Conservation (phyloP, 75 land plant genomes). For the Pinus albicaulis region DNA sequence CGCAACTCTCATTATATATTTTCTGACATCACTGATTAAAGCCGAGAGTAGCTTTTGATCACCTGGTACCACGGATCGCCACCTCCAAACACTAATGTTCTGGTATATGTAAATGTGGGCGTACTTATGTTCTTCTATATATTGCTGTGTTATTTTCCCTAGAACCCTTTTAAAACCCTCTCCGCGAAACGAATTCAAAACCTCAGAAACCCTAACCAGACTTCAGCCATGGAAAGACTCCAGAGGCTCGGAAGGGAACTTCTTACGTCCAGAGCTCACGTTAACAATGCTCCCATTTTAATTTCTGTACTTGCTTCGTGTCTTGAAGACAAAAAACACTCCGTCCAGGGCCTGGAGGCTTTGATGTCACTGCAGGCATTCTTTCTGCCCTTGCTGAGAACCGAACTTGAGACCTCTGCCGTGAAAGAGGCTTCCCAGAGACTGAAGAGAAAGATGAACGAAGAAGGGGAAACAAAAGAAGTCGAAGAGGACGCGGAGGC, state of each 20-base stretch:
- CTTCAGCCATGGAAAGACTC: constrained; percentile 25
- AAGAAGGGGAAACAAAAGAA: background rate
- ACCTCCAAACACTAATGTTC: too few relatives aligned
- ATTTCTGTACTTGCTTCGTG: constrained; percentile 50
- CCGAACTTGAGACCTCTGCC: constrained; percentile 40
- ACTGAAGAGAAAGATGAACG: background rate
- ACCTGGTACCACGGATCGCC: too few relatives aligned
- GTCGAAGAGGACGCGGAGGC: constrained; percentile 49
- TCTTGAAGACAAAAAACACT: background rate
- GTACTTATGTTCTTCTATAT: too few relatives aligned
- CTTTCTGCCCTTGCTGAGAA: constrained; percentile 61
- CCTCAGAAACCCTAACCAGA: too few relatives aligned
- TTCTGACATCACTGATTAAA: too few relatives aligned
- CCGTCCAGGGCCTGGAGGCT: constrained; percentile 44
- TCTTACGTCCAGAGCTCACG: constrained; percentile 34
- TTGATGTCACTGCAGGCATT: constrained; percentile 82
- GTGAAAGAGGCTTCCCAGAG: constrained; percentile 7
- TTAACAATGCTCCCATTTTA: constrained; percentile 41
- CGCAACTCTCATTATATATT: too few relatives aligned
- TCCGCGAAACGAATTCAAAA: too few relatives aligned
- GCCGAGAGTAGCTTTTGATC: too few relatives aligned
- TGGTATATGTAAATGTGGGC: too few relatives aligned
- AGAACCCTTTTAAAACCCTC: too few relatives aligned
- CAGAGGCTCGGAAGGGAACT: constrained; percentile 69
- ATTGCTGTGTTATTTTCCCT: too few relatives aligned